These are phyloP conservation scores for Alternaria arbusti DNA, from an alignment of 2,329 filamentous ascomycete species.

Conservation along the genomic window DNA sequence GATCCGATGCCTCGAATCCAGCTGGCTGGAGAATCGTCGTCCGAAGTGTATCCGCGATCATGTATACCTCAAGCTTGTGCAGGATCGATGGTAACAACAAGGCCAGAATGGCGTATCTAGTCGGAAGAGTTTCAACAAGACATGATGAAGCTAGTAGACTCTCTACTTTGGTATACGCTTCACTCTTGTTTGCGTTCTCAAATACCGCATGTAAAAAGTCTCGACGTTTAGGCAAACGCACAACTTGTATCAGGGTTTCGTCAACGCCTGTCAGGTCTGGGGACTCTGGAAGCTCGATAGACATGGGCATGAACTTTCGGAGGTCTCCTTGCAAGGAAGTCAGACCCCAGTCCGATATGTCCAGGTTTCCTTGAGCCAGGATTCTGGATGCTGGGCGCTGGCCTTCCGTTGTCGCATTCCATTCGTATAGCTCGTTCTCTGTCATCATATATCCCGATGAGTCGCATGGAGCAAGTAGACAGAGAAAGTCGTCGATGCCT, in stretches of 20 bases:
- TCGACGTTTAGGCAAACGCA: slow-evolving; percentile 59
- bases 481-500: slow-evolving; percentile 37
- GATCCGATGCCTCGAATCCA: slow-evolving; percentile 54
- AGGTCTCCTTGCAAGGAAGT: slow-evolving; percentile 28
- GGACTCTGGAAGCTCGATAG: not conserved
- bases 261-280: not conserved
- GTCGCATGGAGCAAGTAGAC: slow-evolving; percentile 36
- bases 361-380: slow-evolving; percentile 3
- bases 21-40: slow-evolving; percentile 61
- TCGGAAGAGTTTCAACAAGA: slow-evolving; percentile 55
- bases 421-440: slow-evolving; percentile 19
- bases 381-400: slow-evolving; percentile 17
- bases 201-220: slow-evolving; percentile 63
- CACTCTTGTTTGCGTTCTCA: slow-evolving; percentile 15
- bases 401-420: slow-evolving; percentile 21
- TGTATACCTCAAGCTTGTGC: slow-evolving; percentile 68
- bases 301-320: slow-evolving; percentile 27
- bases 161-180: slow-evolving; percentile 52
- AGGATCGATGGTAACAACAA: slow-evolving; percentile 75
- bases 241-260: slow-evolving; percentile 20
- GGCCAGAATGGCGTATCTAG: slow-evolving; percentile 56
- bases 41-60: slow-evolving; percentile 68
- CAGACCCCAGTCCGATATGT: slow-evolving; percentile 31
- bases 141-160: slow-evolving; percentile 59
- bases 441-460: slow-evolving; percentile 4